Evolutionary conservation across 805 yeast species (phyloP), one percentile per base, ranked within the genome.

Genomic region (Hanseniaspora lachancei): DNA sequence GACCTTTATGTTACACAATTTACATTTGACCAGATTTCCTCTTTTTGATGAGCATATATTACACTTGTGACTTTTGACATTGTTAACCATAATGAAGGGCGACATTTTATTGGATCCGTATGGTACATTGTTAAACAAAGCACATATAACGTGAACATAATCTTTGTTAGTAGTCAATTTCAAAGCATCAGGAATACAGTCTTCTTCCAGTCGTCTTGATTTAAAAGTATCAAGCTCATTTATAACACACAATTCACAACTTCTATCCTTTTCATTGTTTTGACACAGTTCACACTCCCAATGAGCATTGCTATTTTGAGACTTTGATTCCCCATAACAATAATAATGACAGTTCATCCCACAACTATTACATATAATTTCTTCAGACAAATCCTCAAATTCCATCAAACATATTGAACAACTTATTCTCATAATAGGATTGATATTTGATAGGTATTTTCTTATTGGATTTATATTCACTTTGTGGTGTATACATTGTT

Each of bases 211-310:
- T 21, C 67, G 62, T 21, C 74, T 70, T 2, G 76, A 70, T 15
- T 72, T 64, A 58, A 74, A 80, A 58, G 72, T 70, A 60, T 77
- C 76, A 20, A 70, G 62, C 48, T 79, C 84, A 44, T 76, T 72
- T 0, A 79, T 74, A 44, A 71, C 66, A 66, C 96, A 89, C n/a
- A 88, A 63, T 16, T 72, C 68, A 65, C 96, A 88, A 2, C 75
- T 67, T 63, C 84, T 82, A 21, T 75, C 70, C 0, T 82, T 76
- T 2, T 81, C 74, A 49, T 81, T 84, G 63, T 87, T 86, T 5
- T 80, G 73, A 64, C 96, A 89, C 1, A 81, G 74, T 61, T 87
- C 95, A 69, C 96, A 89, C 27, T 74, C 69, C 96, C 96, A 88
- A 56, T 75, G 76, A 36, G 64, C 49, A 23, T 57, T 34, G 58